Evolutionary conservation across 2,329 filamentous ascomycete genomes (phyloP).

Genomic region (Meredithiella fracta): DNA sequence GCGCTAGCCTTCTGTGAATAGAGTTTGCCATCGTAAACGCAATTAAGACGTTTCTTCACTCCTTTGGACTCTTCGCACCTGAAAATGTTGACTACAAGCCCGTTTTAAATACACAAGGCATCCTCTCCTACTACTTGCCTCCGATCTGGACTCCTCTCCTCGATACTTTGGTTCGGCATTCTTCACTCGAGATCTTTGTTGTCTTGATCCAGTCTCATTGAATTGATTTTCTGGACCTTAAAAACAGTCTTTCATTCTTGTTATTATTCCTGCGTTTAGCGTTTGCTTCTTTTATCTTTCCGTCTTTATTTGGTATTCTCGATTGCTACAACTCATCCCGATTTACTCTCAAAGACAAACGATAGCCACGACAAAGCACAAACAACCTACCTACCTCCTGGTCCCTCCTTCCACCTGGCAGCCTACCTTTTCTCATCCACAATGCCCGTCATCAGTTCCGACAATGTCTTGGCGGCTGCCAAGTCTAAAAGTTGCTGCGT

Average conservation of each 20-base stretch:
- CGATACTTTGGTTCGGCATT: background rate
- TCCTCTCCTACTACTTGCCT: background rate
- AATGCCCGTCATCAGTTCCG: conserved; percentile 19
- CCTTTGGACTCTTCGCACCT: background rate
- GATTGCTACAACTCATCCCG: background rate
- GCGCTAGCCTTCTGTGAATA: background rate
- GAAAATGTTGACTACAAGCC: background rate
- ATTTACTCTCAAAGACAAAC: no score
- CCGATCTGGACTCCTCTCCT: background rate
- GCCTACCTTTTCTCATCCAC: background rate
- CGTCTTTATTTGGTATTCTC: background rate
- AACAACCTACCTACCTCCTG: no score
- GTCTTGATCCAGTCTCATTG: background rate
- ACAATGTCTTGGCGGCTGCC: conserved; percentile 20
- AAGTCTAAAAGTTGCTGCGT: conserved; percentile 23
- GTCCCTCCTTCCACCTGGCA: no score
- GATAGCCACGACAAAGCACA: no score
- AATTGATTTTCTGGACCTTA: background rate
- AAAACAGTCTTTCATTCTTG: background rate
- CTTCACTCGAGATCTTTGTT: background rate
- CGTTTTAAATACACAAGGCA: background rate
- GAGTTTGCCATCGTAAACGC: background rate
- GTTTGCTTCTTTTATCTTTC: background rate
- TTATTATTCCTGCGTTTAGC: background rate
- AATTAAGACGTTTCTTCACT: background rate